Evolutionary conservation across 345 rosid genomes (phyloP).

Genomic region (Citrus unshiu): DNA sequence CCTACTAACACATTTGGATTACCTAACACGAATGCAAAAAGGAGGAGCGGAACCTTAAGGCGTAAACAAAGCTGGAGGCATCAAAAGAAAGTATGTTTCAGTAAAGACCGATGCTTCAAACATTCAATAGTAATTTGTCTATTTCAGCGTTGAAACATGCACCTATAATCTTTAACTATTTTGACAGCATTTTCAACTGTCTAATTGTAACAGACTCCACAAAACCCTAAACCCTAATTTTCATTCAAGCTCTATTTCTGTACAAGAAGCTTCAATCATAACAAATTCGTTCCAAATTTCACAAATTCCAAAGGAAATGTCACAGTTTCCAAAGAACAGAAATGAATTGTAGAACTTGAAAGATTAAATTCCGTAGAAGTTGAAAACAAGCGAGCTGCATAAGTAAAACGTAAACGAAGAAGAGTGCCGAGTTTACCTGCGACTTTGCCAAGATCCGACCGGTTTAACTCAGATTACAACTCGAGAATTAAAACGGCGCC

Average conservation of each 20-base stretch:
- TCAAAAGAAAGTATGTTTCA: not conserved
- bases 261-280: not conserved
- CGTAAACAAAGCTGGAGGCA: not conserved
- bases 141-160: not conserved
- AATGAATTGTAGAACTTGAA: not conserved
- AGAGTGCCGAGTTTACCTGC: not conserved
- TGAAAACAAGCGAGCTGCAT: not conserved
- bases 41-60: not conserved
- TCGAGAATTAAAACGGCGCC: slow-evolving; percentile 7
- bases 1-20: not conserved
- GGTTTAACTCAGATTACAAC: slow-evolving; percentile 1
- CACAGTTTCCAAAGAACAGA: not conserved
- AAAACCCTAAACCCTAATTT: slow-evolving; percentile 37
- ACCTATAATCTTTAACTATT: not conserved
- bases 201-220: not conserved
- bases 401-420: not conserved
- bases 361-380: slow-evolving; percentile 2
- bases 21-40: not conserved
- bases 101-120: too few species aligned
- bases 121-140: not conserved
- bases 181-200: not conserved
- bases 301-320: not conserved
- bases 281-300: not conserved
- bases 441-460: not conserved
- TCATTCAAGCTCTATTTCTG: not conserved